These are phyloP conservation scores for Yamadazyma atmosphaerica DNA, from an alignment of 1,139 yeast species.

Conservation along the genomic window DNA sequence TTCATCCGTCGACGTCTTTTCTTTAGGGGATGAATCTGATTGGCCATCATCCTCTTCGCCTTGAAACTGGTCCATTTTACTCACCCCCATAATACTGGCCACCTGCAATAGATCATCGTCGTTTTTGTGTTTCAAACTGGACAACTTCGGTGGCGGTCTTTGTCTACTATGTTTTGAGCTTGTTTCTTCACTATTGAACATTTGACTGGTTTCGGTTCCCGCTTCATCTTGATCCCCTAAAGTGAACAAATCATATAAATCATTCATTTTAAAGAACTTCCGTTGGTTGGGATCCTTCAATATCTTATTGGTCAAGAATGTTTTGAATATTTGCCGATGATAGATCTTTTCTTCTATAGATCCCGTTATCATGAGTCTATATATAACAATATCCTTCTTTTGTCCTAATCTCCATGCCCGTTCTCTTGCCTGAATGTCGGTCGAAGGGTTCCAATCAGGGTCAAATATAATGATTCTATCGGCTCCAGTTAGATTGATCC, in stretches of 20 bases:
- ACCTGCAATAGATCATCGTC: constrained; percentile 60
- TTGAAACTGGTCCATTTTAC: constrained; percentile 51
- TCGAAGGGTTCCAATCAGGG: constrained; percentile 99
- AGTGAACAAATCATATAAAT: constrained; percentile 84
- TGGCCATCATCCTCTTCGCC: constrained; percentile 36
- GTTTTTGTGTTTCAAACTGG: constrained; percentile 21
- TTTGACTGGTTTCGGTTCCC: constrained; percentile 65
- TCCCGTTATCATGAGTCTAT: constrained; percentile 90
- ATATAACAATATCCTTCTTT: constrained; percentile 88
- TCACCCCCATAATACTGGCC: constrained; percentile 54
- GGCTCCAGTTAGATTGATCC: constrained; percentile 93
- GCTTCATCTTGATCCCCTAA: constrained; percentile 72
- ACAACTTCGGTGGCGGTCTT: constrained; percentile 1
- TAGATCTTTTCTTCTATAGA: constrained; percentile 95
- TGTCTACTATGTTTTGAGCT: constrained; percentile 25
- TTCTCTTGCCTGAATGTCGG: constrained; percentile 95
- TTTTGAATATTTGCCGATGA: constrained; percentile 95
- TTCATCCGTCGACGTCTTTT: constrained; percentile 29
- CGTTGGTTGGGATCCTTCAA: constrained; percentile 94
- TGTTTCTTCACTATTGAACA: constrained; percentile 57
- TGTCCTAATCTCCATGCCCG: constrained; percentile 98
- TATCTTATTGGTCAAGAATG: constrained; percentile 88
- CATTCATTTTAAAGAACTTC: constrained; percentile 88
- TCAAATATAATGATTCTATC: constrained; percentile 91
- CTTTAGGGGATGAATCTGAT: constrained; percentile 13